Conservation (phyloP, 352 stramenopile species). For the Globisporangium abappressorium region DNA sequence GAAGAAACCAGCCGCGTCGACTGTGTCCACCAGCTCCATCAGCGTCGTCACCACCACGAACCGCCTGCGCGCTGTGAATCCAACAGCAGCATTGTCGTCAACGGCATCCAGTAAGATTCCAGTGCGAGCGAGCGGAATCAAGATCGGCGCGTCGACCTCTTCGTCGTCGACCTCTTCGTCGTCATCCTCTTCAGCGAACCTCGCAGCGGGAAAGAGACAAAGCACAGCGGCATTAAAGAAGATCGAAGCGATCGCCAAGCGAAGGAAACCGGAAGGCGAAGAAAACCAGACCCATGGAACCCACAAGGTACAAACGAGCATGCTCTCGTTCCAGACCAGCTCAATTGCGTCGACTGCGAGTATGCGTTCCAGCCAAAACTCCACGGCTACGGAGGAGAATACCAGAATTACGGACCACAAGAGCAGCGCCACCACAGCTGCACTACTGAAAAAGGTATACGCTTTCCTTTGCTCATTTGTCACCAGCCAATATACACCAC, state of each 20-base stretch:
- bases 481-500: background rate
- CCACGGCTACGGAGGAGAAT: background rate
- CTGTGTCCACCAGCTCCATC: slow-evolving; percentile 7
- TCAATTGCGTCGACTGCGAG: slow-evolving; percentile 10
- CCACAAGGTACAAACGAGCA: slow-evolving; percentile 64
- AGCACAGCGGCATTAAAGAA: slow-evolving; percentile 13
- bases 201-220: slow-evolving; percentile 10
- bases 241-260: slow-evolving; percentile 33
- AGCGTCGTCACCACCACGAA: slow-evolving; percentile 19
- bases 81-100: background rate
- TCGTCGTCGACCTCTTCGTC: slow-evolving; percentile 1
- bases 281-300: slow-evolving; percentile 30
- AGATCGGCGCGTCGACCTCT: slow-evolving; percentile 2
- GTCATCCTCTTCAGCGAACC: background rate
- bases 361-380: slow-evolving; percentile 9
- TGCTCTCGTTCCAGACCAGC: slow-evolving; percentile 59
- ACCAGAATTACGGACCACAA: background rate
- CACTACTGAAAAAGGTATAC: slow-evolving; percentile 15
- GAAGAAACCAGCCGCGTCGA: slow-evolving; percentile 22
- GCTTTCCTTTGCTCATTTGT: background rate
- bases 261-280: slow-evolving; percentile 38
- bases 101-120: slow-evolving; percentile 9
- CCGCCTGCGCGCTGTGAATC: slow-evolving; percentile 12
- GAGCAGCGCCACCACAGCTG: background rate
- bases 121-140: background rate